A percentile compares a stretch with the other conserved stretches of the same genome.
phyloP scores from a whole-genome alignment of 192 early-diverging fungal species.

The Borealophlyctis nickersoniae region DNA sequence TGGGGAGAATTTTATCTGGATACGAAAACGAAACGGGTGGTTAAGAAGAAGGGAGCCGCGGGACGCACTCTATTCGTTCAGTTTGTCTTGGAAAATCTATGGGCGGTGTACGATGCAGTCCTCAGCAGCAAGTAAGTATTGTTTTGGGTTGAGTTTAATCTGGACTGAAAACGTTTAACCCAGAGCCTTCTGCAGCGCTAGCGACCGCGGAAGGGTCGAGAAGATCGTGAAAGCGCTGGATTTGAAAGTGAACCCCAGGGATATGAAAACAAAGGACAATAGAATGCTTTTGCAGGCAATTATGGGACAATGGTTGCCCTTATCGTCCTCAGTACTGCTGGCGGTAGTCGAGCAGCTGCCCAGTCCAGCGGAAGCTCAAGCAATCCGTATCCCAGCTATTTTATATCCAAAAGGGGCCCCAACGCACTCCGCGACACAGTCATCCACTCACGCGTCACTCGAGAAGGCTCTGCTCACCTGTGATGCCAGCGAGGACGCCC shows the following conservation, averaged over 20 bases:
- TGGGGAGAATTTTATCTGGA: constrained; percentile 99
- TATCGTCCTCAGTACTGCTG: constrained; percentile 82
- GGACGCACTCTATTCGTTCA: constrained; percentile 95
- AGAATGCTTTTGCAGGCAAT: constrained; percentile 72
- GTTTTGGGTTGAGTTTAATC: not conserved
- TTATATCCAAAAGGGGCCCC: constrained; percentile 38
- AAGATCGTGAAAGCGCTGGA: constrained; percentile 88
- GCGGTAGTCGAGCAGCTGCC: constrained; percentile 87
- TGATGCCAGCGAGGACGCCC: constrained; percentile 54
- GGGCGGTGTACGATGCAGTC: constrained; percentile 87
- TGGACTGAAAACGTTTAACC: too few relatives aligned
- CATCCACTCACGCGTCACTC: constrained; percentile 23
- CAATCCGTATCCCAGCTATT: constrained; percentile 72
- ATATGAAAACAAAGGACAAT: constrained; percentile 82
- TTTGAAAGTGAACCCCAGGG: constrained; percentile 87
- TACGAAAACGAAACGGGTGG: constrained; percentile 87
- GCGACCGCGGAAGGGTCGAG: constrained; percentile 76
- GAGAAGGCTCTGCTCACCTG: constrained; percentile 78
- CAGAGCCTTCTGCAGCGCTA: constrained; percentile 3
- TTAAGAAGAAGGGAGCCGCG: constrained; percentile 81
- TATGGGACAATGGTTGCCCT: constrained; percentile 92
- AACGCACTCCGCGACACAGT: constrained; percentile 34
- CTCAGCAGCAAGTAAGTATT: constrained; percentile 35
- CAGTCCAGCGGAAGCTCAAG: constrained; percentile 77
- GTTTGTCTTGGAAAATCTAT: constrained; percentile 89